phyloP scores from a whole-genome alignment of 768 basidiomycete genomes.

The Mrakia blollopis region DNA sequence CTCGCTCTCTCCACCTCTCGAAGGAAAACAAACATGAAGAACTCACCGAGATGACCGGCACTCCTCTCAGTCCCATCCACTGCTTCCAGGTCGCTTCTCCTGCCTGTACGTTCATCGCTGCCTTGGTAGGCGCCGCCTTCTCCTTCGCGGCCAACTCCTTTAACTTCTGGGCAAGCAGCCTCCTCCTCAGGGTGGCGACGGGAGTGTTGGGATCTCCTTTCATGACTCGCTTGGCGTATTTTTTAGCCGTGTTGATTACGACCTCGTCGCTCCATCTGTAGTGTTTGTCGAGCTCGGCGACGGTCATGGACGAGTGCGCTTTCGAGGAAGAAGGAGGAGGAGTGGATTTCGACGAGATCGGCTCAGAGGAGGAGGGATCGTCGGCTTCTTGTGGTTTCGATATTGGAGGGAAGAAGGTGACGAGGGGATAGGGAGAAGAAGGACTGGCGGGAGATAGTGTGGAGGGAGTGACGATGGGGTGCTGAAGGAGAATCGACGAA shows the following conservation, averaged over 20 bases:
- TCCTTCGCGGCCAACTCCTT: neutral
- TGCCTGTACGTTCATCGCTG: neutral
- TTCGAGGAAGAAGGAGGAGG: neutral
- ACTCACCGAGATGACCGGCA: neutral
- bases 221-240: neutral
- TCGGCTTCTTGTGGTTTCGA: neutral
- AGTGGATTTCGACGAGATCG: too few relatives aligned
- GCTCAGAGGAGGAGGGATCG: neutral
- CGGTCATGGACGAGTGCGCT: too few relatives aligned
- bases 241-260: neutral
- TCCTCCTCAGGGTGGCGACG: neutral
- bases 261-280: neutral
- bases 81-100: neutral
- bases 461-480: neutral
- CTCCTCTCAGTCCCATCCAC: neutral
- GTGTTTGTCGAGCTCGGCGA: neutral
- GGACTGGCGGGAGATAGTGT: neutral
- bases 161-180: neutral
- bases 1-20: neutral
- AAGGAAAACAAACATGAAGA: too few relatives aligned
- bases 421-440: neutral
- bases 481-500: neutral
- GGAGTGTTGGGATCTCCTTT: neutral
- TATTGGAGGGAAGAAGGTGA: neutral
- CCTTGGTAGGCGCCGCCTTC: neutral